Base-by-base conservation (phyloP, 2,329 filamentous ascomycete genomes). In the Bipolaris gigantea region DNA sequence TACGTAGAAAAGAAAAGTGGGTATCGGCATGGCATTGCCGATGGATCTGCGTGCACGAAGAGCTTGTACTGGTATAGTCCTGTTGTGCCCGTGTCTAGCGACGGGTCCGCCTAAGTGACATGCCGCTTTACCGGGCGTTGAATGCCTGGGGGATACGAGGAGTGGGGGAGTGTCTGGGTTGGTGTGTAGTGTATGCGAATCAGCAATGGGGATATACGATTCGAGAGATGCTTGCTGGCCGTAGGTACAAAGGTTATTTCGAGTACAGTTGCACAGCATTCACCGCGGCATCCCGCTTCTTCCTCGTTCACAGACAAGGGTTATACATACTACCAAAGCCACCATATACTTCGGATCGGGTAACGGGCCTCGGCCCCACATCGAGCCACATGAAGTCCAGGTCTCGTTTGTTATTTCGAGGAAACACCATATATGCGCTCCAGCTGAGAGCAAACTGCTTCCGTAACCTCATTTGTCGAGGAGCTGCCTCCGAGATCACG, bases 401-500 rank as follows among this genome's bases (percentile, higher is more conserved):
- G 11, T 15, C 21, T 16, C 33, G 6, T 16, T 36, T 25, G 15
- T 19, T 35, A 11, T 32, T 47, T 42, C 4, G 16, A 18, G 15
- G 13, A 40, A 52, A 18, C 16, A n/a, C 4, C 25, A 10, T 54
- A 64, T 0, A 65, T 40, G 30, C 44, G 64, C 55, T 70, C 65
- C 1, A 79, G 67, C 55, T 77, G 75, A 5, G 62, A 60, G 50
- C 74, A 75, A 0, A 79, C 75, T 1, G 76, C 76, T 44, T 75
- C 69, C 1, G 76, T 78, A 1, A 78, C 77, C 45, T 78, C 72
- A 50, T 75, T 71, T 0, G 76, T 79, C 8, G 57, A 66, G 0
- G 73, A 69, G 16, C 54, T 71, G 1, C 83, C 83, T 1, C 82
- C 83, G 3, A 85, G 71, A 68, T 85, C 82, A 5, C 75, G 75